These are phyloP conservation scores for Teunomyces barrocoloradensis DNA, from an alignment of 805 yeast genomes.

Conservation along the genomic window DNA sequence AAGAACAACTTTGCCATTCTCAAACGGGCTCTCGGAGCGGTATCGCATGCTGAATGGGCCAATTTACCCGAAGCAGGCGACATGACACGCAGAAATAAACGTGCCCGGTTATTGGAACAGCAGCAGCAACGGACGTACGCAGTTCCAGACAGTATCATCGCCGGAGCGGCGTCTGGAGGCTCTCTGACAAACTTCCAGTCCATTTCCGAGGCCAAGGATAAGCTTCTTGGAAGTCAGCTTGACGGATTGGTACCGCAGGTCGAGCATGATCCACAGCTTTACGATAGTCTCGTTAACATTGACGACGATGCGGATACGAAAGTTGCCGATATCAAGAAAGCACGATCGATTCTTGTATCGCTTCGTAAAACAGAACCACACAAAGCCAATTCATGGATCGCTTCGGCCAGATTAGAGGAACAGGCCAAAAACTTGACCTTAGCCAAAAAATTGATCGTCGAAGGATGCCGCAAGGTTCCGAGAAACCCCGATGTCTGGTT, in stretches of 20 bases:
- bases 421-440: slow-evolving; percentile 50
- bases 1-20: slow-evolving; percentile 43
- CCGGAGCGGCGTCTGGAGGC: slow-evolving; percentile 28
- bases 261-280: slow-evolving; percentile 34
- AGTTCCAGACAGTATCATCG: slow-evolving; percentile 69
- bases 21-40: slow-evolving; percentile 56
- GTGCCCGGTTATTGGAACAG: slow-evolving; percentile 62
- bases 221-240: slow-evolving; percentile 52
- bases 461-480: slow-evolving; percentile 73
- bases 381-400: slow-evolving; percentile 80
- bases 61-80: slow-evolving; percentile 86
- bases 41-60: slow-evolving; percentile 76
- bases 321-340: slow-evolving; percentile 57
- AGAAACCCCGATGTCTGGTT: slow-evolving; percentile 76
- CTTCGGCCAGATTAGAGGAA: slow-evolving; percentile 77
- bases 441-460: slow-evolving; percentile 63
- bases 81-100: slow-evolving; percentile 73
- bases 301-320: slow-evolving; percentile 16
- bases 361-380: slow-evolving; percentile 70
- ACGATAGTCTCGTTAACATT: slow-evolving; percentile 8
- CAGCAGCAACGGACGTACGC: slow-evolving; percentile 72
- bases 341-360: slow-evolving; percentile 61
- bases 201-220: slow-evolving; percentile 63
- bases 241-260: slow-evolving; percentile 33
- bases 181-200: slow-evolving; percentile 46